Base-by-base conservation (phyloP, 2,329 filamentous ascomycete species). In the Talaromyces sp. region DNA sequence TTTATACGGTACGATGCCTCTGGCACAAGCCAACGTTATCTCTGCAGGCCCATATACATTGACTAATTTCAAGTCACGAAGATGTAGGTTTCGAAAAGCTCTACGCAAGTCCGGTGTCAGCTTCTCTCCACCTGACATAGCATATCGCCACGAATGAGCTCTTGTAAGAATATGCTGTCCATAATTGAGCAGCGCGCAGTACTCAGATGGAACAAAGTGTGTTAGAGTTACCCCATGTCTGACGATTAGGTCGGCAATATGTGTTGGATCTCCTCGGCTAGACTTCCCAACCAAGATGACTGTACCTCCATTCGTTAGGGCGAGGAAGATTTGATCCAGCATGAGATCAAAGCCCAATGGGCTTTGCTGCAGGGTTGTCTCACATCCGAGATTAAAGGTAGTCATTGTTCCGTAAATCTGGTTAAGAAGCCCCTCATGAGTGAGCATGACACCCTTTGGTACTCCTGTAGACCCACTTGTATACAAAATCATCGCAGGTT, bases 401-500 rank as follows among this genome's bases (percentile, higher is more conserved):
- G 63, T 60, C 1, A 33, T 56, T 16, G 48, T 60, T n/a, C 60
- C 67, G 37, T 70, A 68, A 13, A 74, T 66, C n/a, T 71, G 45
- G 58, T 74, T 73, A 1, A 58, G 19, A 9, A 73, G 19, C 35
- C 67, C 66, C 2, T 33, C 54, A 45, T 75, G 72, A 16, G 56
- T 68, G 33, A 66, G 41, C 4, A 82, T 65, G 19, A 65, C 41
- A 2, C 65, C 79, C 68, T 82, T 82, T 1, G 81, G 81, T 0
- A 57, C 70, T 8, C 70, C 70, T 11, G 70, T 72, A 2, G 69
- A 67, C 2, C 70, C 70, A 52, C 70, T 71, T 8, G 70, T 71
- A 65, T 68, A 81, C 4, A 81, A 65, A 10, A 63, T 56, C n/a
- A 54, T 41, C 16, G 63, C 63, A 1, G 47, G 71, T 88, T 87